A percentile compares a stretch with the other conserved stretches of the same genome.
Evolutionary conservation across 75 land plant species (phyloP).

Genomic region (Pinus taeda): DNA sequence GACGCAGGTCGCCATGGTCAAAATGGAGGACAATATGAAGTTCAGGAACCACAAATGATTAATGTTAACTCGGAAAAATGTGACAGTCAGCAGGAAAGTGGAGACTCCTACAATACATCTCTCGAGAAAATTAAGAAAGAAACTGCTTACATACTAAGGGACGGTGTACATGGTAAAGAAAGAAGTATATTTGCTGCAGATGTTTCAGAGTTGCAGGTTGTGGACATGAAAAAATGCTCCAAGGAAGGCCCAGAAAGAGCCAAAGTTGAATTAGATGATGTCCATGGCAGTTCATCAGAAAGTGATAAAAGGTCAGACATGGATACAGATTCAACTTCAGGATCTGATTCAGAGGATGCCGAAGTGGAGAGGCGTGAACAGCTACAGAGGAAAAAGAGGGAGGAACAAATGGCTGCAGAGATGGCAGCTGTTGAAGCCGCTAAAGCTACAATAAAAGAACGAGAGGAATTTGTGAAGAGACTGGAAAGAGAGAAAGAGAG

Average conservation of each 20-base stretch:
- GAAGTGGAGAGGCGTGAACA: conserved; percentile 37
- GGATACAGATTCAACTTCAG: conserved; percentile 34
- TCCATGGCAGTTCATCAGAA: conserved; percentile 9
- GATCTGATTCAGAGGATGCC: conserved; percentile 57
- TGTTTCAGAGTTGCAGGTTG: not conserved
- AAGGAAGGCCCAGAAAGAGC: not conserved
- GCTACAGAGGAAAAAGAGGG: conserved; percentile 36
- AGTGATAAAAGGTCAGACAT: conserved; percentile 45
- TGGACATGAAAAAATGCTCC: not conserved
- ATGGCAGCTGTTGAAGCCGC: conserved; percentile 47
- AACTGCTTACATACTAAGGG: not conserved
- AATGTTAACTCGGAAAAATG: not conserved
- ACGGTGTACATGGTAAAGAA: not conserved
- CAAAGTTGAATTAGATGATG: not conserved
- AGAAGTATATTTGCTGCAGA: not conserved
- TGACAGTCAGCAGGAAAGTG: not conserved
- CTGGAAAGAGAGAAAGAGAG: too few relatives aligned
- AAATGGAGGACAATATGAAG: not conserved
- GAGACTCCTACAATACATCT: not conserved
- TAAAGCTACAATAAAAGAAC: conserved; percentile 52
- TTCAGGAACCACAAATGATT: too few relatives aligned
- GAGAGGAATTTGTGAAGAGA: conserved; percentile 14
- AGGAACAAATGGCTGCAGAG: conserved; percentile 41
- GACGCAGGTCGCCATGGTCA: not conserved
- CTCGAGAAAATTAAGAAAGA: not conserved